phyloP scores from a whole-genome alignment of 2,329 filamentous ascomycete species.

The Talaromyces rugulosus region DNA sequence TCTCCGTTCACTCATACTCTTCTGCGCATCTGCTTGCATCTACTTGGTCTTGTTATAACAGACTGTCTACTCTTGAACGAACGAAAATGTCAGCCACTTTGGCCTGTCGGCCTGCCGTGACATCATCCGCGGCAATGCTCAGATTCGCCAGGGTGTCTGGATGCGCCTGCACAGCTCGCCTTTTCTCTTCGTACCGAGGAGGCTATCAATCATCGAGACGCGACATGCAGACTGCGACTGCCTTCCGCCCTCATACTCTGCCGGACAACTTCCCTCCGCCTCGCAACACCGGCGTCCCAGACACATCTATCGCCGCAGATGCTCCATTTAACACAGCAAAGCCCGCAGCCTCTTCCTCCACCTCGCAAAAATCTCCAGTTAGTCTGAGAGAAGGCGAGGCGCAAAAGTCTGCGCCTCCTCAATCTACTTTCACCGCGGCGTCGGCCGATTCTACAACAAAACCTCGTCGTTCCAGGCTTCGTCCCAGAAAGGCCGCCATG shows the following conservation, averaged over 20 bases:
- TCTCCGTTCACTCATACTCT: not conserved
- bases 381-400: constrained; percentile 60
- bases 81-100: not conserved
- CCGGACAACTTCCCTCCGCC: constrained; percentile 53
- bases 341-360: constrained; percentile 38
- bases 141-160: constrained; percentile 34
- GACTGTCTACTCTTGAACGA: not conserved
- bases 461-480: constrained; percentile 62
- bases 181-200: constrained; percentile 45
- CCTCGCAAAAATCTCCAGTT: constrained; percentile 24
- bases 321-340: constrained; percentile 46
- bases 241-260: constrained; percentile 59
- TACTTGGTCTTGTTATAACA: not conserved
- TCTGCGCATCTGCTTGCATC: not conserved
- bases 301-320: constrained; percentile 57
- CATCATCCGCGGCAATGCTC: constrained; percentile 44
- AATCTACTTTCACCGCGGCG: constrained; percentile 24
- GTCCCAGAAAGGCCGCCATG: constrained; percentile 86
- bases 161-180: constrained; percentile 39
- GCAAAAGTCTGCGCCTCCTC: constrained; percentile 58
- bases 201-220: constrained; percentile 50
- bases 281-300: constrained; percentile 54
- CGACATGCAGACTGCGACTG: constrained; percentile 62
- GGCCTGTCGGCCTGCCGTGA: constrained; percentile 37
- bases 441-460: constrained; percentile 43